A percentile compares a stretch with the other conserved stretches of the same genome.
Evolutionary conservation across 305 asterid species (phyloP).

Genomic region (Fraxinus angustifolia): DNA sequence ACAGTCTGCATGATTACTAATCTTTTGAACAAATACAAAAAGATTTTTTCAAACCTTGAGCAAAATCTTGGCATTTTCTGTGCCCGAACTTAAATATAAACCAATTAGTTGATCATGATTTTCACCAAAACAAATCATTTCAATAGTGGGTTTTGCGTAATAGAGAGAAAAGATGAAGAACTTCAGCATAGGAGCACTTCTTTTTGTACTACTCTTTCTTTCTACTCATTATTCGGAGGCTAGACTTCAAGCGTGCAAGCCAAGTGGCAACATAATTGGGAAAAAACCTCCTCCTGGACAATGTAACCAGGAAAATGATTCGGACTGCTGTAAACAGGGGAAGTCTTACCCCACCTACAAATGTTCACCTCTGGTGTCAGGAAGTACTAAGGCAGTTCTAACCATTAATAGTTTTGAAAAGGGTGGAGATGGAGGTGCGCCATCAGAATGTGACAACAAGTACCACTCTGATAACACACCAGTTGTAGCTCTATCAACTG

Average conservation of each 20-base stretch:
- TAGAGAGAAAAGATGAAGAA: not conserved
- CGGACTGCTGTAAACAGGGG: conserved; percentile 26
- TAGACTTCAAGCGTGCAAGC: not conserved
- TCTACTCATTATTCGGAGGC: not conserved
- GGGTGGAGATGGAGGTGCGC: conserved; percentile 28
- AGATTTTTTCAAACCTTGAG: not conserved
- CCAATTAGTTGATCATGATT: not conserved
- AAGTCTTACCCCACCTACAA: conserved; percentile 25
- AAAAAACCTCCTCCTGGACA: conserved; percentile 32
- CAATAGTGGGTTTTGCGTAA: not conserved
- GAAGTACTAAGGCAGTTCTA: conserved; percentile 15
- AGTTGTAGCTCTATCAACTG: conserved; percentile 27
- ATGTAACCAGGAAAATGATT: conserved; percentile 16
- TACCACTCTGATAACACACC: conserved; percentile 25
- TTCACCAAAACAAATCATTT: conserved; percentile 1
- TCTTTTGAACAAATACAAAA: not conserved
- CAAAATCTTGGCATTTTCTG: not conserved
- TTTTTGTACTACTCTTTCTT: not conserved
- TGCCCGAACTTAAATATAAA: not conserved
- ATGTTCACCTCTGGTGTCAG: not conserved
- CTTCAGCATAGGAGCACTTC: not conserved
- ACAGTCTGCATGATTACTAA: not conserved
- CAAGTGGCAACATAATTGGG: conserved; percentile 22
- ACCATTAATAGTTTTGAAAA: conserved; percentile 22
- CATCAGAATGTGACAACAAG: conserved; percentile 25